Percentiles rank a stretch among this genome's conserved stretches.
phyloP scores from a whole-genome alignment of 2,329 filamentous ascomycete genomes.

The Fusarium anguioides region DNA sequence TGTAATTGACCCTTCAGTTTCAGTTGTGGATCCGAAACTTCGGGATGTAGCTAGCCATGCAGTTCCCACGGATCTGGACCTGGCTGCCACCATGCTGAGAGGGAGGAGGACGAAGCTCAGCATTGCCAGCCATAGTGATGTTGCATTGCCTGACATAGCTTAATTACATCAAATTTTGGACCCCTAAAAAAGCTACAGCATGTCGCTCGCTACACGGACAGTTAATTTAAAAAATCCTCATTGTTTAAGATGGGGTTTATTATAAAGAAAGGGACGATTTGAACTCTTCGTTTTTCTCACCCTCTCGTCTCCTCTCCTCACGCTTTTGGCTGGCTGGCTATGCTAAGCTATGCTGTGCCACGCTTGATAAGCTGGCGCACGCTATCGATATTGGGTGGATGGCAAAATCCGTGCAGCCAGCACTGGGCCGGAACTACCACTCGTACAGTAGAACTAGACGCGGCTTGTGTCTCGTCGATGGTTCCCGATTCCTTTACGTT shows the following conservation, averaged over 20 bases:
- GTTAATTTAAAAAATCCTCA: neutral
- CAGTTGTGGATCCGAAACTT: conserved; percentile 31
- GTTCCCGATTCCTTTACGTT: conserved; percentile 24
- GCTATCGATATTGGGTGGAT: conserved; percentile 8
- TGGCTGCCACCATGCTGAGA: conserved; percentile 7
- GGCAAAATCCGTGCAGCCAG: conserved; percentile 30
- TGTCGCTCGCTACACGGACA: neutral
- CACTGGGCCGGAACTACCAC: conserved; percentile 27
- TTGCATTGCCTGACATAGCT: neutral
- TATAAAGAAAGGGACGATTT: neutral
- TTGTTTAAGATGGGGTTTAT: neutral
- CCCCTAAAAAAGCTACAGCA: neutral
- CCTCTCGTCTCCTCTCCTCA: no score
- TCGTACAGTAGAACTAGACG: no score
- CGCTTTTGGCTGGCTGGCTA: neutral
- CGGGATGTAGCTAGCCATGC: neutral
- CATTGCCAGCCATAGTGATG: neutral
- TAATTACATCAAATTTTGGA: neutral
- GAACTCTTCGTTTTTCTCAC: neutral
- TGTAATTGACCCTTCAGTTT: conserved; percentile 30
- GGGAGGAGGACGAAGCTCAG: neutral
- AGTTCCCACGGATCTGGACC: conserved; percentile 25
- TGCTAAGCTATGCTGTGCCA: conserved; percentile 26
- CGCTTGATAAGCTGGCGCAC: conserved; percentile 23
- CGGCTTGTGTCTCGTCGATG: conserved; percentile 26